A percentile compares a stretch with the other conserved stretches of the same genome.
Evolutionary conservation across 2,329 filamentous ascomycete species (phyloP).

Genomic region (Beauveria pseudobassiana): DNA sequence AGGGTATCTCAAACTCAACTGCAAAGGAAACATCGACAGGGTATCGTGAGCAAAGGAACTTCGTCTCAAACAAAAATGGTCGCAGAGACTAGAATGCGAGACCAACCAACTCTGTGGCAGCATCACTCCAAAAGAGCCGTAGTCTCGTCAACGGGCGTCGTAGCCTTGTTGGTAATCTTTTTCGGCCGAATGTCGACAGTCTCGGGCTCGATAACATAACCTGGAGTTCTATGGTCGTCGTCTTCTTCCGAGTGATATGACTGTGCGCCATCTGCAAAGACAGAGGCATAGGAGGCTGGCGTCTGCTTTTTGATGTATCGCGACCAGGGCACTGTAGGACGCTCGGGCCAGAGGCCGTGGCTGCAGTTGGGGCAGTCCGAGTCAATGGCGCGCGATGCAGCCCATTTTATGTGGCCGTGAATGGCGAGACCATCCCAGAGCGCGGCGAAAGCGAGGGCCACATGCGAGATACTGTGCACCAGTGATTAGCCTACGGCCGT

Average conservation of each 20-base stretch:
- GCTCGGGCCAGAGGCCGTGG: slow-evolving; percentile 27
- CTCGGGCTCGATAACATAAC: background rate
- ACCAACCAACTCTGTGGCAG: background rate
- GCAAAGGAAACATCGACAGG: background rate
- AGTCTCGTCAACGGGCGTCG: slow-evolving; percentile 1
- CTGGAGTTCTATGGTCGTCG: background rate
- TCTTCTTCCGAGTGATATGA: slow-evolving; percentile 8
- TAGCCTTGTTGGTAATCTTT: slow-evolving; percentile 4
- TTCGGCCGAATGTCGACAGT: slow-evolving; percentile 1
- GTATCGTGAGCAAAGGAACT: background rate
- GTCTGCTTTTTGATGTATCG: slow-evolving; percentile 14
- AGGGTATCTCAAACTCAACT: background rate
- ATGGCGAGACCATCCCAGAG: slow-evolving; percentile 34
- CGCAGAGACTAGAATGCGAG: background rate
- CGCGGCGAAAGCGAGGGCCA: slow-evolving; percentile 29
- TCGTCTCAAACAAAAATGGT: background rate
- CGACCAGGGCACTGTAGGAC: slow-evolving; percentile 30
- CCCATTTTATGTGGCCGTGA: slow-evolving; percentile 29
- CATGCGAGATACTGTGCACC: slow-evolving; percentile 27
- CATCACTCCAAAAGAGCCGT: slow-evolving; percentile 4
- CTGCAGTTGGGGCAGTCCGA: slow-evolving; percentile 35
- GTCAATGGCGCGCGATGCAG: slow-evolving; percentile 31
- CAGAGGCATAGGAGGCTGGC: background rate
- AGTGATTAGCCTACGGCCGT: background rate
- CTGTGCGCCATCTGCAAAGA: slow-evolving; percentile 10